Base-by-base conservation (phyloP, 1,139 yeast genomes). In the Suhomyces yuchorum region DNA sequence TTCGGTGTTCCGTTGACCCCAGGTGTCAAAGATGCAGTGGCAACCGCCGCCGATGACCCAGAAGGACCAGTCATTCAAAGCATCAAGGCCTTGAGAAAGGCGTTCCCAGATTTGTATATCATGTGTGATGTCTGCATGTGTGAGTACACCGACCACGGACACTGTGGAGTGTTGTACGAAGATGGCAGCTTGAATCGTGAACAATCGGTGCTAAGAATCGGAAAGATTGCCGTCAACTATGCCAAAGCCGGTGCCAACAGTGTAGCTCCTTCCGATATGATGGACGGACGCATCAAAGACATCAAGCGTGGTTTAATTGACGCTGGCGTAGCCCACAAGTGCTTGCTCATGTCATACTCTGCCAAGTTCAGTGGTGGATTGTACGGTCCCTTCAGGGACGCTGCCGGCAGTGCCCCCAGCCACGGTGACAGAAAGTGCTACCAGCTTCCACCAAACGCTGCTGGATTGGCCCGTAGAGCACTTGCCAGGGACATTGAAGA, bases 191-290 rank as follows among this genome's bases (percentile, higher is more conserved):
- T 93, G 59, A 85, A 87, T 62, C 80, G 96, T 51, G 89, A 84
- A 50, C 68, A 70, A 48, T 82, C 95, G 23, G 96, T 89, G 17
- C 78, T 83, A 56, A 78, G 99, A 64, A 78, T 93, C 46, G 97
- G 96, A 2, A 93, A 96, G 12, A 97, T 93, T 22, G 97, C 98
- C 0, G 96, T 88, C 20, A 92, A 89, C 66, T 93, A 93, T 63
- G 99, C 98, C 40, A 81, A 78, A 58, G 98, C 99, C 0, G 99
- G 98, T 45, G 97, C 97, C 2, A 80, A 93, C 65, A 87, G 91
- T 47, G 97, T 93, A 35, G 98, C 99, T 1, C 99, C 99, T 15
- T 87, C 96, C 12, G 99, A 93, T 66, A 93, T 95, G 99, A 85
- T 92, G 64, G 99, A 93, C 65, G 99, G 99, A 19, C 81, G 99